These are phyloP conservation scores for Geotrichum australiense DNA, from an alignment of 1,139 yeast genomes.

Conservation along the genomic window DNA sequence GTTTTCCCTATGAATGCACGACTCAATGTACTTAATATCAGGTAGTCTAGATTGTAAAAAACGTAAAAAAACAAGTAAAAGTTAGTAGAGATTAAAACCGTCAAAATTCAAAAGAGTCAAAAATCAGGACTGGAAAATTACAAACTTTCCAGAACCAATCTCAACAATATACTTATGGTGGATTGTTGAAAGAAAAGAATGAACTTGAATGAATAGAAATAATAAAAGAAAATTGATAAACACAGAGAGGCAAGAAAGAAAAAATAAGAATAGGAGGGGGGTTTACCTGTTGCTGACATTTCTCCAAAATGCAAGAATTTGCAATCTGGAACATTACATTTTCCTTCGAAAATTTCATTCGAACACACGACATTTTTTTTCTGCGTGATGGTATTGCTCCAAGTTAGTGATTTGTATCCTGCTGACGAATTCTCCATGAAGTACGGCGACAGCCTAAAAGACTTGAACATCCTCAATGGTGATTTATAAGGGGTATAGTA, in stretches of 20 bases:
- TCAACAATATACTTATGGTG: not conserved
- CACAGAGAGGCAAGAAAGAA: not conserved
- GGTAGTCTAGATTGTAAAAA: conserved; percentile 19
- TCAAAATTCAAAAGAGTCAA: conserved; percentile 1
- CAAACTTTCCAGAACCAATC: not conserved
- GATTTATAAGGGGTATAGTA: conserved; percentile 26
- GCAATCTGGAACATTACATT: conserved; percentile 27
- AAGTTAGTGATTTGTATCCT: conserved; percentile 28
- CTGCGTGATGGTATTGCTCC: conserved; percentile 25
- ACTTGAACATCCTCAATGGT: conserved; percentile 27
- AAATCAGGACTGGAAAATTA: not conserved
- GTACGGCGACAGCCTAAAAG: conserved; percentile 30
- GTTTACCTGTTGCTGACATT: conserved; percentile 23
- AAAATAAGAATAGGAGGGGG: conserved; percentile 1
- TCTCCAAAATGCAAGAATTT: conserved; percentile 28
- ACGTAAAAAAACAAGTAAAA: conserved; percentile 4
- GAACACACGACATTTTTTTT: conserved; percentile 24
- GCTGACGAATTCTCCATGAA: conserved; percentile 21
- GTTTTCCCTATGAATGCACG: conserved; percentile 25
- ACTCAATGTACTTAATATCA: conserved; percentile 21
- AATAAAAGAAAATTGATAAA: conserved; percentile 1
- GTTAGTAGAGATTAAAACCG: not conserved
- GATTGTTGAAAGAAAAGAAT: conserved; percentile 1
- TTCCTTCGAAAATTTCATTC: conserved; percentile 25
- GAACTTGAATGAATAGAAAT: not conserved